These are phyloP conservation scores for Linnemannia hyalina DNA, from an alignment of 192 early-diverging fungal genomes.

Conservation along the genomic window DNA sequence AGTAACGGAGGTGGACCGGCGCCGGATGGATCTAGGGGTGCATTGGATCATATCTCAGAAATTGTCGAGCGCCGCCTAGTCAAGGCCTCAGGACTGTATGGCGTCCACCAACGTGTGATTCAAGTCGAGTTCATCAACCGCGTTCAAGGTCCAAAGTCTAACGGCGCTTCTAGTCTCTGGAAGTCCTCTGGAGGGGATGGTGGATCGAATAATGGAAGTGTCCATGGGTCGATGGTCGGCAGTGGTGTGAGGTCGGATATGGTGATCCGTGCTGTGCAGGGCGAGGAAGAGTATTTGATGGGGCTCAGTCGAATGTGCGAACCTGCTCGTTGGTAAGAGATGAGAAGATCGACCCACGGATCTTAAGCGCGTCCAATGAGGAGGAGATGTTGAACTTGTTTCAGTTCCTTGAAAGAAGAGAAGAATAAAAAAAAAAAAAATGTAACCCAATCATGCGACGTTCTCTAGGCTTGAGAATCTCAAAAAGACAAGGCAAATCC, in stretches of 20 bases:
- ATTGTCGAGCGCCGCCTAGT: conserved; percentile 43
- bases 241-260: conserved; percentile 3
- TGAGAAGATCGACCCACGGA: neutral
- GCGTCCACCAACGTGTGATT: conserved; percentile 33
- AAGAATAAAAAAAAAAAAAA: neutral
- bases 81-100: conserved; percentile 47
- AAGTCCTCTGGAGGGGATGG: conserved; percentile 16
- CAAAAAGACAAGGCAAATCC: no score
- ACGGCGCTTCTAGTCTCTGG: conserved; percentile 25
- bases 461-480: neutral
- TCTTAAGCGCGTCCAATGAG: neutral
- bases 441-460: neutral
- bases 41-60: conserved; percentile 46
- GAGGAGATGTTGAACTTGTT: neutral
- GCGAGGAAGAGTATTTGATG: conserved; percentile 51
- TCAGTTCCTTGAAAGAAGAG: neutral
- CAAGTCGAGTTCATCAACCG: conserved; percentile 38
- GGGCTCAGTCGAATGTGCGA: conserved; percentile 47
- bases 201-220: neutral
- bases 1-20: neutral
- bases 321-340: conserved; percentile 6
- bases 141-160: neutral
- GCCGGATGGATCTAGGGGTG: conserved; percentile 6
- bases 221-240: neutral
- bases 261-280: conserved; percentile 47